Evolutionary conservation across 2,329 filamentous ascomycete species (phyloP).

Genomic region (Trichophyton simii): DNA sequence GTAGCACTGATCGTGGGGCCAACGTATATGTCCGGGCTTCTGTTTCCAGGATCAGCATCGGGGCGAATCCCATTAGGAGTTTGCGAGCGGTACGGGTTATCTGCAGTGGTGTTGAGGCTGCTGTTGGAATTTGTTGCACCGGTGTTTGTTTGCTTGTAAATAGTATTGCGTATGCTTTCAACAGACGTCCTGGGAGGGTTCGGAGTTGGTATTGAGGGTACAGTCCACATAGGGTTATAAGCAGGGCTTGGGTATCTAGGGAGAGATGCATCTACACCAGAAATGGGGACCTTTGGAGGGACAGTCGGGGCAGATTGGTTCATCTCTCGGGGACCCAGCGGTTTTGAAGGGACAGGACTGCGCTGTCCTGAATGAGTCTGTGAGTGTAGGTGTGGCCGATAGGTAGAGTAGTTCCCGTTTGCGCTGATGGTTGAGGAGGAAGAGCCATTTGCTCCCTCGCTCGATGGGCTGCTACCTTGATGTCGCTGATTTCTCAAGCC

Average conservation of each 20-base stretch:
- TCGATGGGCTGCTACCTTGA: background rate
- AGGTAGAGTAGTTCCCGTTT: slow-evolving; percentile 16
- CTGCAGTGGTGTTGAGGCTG: slow-evolving; percentile 27
- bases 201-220: slow-evolving; percentile 26
- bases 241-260: slow-evolving; percentile 38
- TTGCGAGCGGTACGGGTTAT: slow-evolving; percentile 33
- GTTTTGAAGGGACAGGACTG: slow-evolving; percentile 20
- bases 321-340: slow-evolving; percentile 34
- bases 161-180: slow-evolving; percentile 28
- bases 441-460: background rate
- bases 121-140: slow-evolving; percentile 17
- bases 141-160: slow-evolving; percentile 6
- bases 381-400: slow-evolving; percentile 3
- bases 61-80: slow-evolving; percentile 33
- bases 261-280: slow-evolving; percentile 25
- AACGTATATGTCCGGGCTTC: slow-evolving; percentile 39
- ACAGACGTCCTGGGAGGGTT: slow-evolving; percentile 31
- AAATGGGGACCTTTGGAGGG: slow-evolving; percentile 33
- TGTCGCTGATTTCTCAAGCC: slow-evolving; percentile 22
- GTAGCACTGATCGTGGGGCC: slow-evolving; percentile 54
- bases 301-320: slow-evolving; percentile 25
- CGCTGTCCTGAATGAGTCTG: slow-evolving; percentile 6
- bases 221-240: slow-evolving; percentile 35
- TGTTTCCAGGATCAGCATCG: slow-evolving; percentile 29
- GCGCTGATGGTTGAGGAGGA: background rate